These are phyloP conservation scores for Naegleria lovaniensis DNA, from an alignment of 208 protist species.

Conservation along the genomic window DNA sequence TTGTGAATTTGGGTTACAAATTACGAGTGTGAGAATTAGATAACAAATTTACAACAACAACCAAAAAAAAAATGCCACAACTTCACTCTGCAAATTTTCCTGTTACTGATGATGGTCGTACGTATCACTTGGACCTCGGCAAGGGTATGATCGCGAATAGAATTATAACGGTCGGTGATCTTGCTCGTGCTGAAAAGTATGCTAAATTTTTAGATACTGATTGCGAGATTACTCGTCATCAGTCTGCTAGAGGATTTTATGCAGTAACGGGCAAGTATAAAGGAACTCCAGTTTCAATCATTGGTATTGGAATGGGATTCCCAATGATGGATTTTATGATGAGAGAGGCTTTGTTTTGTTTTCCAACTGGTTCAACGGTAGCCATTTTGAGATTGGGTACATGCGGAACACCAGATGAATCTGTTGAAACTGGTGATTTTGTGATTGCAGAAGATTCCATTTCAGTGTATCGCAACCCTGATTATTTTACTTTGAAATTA, in stretches of 20 bases:
- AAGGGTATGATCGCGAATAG: constrained; percentile 30
- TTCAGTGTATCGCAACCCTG: background rate
- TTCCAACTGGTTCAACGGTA: background rate
- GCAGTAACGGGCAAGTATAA: constrained; percentile 25
- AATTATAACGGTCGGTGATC: constrained; percentile 32
- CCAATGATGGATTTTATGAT: constrained; percentile 29
- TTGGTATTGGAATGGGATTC: constrained; percentile 24
- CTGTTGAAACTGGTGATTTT: background rate
- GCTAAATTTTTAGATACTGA: constrained; percentile 26
- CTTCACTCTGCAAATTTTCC: background rate
- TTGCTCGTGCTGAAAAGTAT: constrained; percentile 27
- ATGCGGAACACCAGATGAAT: constrained; percentile 3
- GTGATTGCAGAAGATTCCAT: background rate
- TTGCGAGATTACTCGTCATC: background rate
- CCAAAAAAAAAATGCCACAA: constrained; percentile 10
- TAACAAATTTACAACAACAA: background rate
- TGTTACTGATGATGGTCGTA: constrained; percentile 27
- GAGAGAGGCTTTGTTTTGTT: background rate
- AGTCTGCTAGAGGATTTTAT: constrained; percentile 26
- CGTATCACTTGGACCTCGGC: constrained; percentile 30
- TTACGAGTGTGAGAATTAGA: no score
- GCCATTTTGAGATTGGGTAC: constrained; percentile 29
- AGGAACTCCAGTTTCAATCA: background rate
- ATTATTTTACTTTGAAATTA: background rate
- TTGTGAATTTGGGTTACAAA: no score